phyloP scores from a whole-genome alignment of 805 yeast species.

The Barnettozyma vustinii region DNA sequence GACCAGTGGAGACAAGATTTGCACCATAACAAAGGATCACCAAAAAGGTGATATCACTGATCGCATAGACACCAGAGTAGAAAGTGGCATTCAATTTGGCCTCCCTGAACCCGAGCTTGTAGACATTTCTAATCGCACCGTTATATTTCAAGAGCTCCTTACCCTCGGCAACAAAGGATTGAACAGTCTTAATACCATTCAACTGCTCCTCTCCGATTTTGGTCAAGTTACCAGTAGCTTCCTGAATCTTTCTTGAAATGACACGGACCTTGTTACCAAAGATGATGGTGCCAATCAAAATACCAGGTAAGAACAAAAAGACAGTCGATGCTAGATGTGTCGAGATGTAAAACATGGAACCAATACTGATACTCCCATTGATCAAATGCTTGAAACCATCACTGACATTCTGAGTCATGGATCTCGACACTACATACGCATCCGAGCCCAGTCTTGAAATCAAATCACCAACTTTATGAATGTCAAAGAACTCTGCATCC shows the following conservation, averaged over 20 bases:
- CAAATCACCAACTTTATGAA: slow-evolving; percentile 91
- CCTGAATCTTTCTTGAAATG: slow-evolving; percentile 75
- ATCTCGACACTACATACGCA: slow-evolving; percentile 81
- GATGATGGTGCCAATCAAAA: slow-evolving; percentile 67
- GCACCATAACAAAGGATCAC: slow-evolving; percentile 79
- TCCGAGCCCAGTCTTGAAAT: slow-evolving; percentile 88
- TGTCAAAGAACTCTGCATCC: slow-evolving; percentile 89
- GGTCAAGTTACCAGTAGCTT: slow-evolving; percentile 79
- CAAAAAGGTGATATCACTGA: slow-evolving; percentile 80
- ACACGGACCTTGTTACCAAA: slow-evolving; percentile 79
- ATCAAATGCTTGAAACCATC: slow-evolving; percentile 85
- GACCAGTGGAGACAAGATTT: slow-evolving; percentile 68
- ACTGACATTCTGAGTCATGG: slow-evolving; percentile 84
- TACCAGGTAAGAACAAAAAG: slow-evolving; percentile 75
- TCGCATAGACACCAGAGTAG: slow-evolving; percentile 69
- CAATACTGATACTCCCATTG: slow-evolving; percentile 78
- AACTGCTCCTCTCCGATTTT: slow-evolving; percentile 91
- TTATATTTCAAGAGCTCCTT: slow-evolving; percentile 75
- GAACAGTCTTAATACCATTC: slow-evolving; percentile 82
- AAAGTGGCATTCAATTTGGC: slow-evolving; percentile 76
- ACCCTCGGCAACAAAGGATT: slow-evolving; percentile 84
- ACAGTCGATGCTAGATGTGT: slow-evolving; percentile 76
- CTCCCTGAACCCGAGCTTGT: slow-evolving; percentile 69
- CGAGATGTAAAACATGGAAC: slow-evolving; percentile 87
- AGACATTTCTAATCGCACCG: slow-evolving; percentile 58